Conservation (phyloP, 1,139 yeast species). For the Yamadazyma songkhlaensis region DNA sequence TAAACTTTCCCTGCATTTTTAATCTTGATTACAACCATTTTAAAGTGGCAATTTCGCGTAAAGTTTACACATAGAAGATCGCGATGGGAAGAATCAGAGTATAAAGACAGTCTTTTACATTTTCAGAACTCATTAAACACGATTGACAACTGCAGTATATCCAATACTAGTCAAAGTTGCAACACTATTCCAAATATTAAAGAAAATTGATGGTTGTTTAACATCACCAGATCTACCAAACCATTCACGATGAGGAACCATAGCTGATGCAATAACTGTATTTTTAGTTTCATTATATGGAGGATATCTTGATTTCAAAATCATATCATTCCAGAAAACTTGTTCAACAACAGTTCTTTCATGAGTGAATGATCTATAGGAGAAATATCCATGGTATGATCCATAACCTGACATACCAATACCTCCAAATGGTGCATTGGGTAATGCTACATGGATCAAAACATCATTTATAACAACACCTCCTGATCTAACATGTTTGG, state of each 20-base stretch:
- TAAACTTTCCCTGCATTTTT: constrained; percentile 85
- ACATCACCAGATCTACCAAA: constrained; percentile 37
- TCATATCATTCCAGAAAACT: constrained; percentile 62
- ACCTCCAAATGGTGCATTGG: constrained; percentile 90
- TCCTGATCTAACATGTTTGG: constrained; percentile 67
- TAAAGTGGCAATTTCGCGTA: constrained; percentile 9
- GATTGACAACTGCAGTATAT: constrained; percentile 11
- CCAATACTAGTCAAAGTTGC: constrained; percentile 16
- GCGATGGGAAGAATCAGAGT: constrained; percentile 1
- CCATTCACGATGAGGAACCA: constrained; percentile 28
- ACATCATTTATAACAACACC: constrained; percentile 71
- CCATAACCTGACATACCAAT: constrained; percentile 81
- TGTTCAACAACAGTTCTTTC: constrained; percentile 68
- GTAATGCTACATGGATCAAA: constrained; percentile 66
- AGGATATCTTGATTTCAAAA: constrained; percentile 64
- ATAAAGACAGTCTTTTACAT: neutral
- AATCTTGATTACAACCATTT: constrained; percentile 27
- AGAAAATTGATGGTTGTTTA: constrained; percentile 28
- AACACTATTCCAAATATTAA: constrained; percentile 31
- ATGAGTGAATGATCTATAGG: constrained; percentile 75
- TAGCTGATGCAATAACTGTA: constrained; percentile 19
- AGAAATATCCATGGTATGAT: constrained; percentile 74
- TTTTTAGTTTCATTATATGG: constrained; percentile 50
- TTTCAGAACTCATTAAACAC: constrained; percentile 4
- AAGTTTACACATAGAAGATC: neutral